Base-by-base conservation (phyloP, 257 asterid genomes). In the Solanum piurae region DNA sequence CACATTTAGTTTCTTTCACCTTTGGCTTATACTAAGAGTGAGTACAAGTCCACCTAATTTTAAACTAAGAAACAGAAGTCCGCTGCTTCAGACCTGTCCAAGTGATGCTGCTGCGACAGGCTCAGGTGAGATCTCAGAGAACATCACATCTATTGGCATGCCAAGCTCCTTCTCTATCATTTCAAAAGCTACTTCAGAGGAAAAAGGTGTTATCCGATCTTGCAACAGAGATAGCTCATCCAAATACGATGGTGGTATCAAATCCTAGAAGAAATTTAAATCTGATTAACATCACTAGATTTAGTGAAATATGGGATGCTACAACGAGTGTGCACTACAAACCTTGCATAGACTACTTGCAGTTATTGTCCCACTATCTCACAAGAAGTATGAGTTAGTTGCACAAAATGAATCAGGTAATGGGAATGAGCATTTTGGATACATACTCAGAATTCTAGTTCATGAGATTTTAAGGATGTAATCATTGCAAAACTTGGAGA, bases 31-130 rank as follows among this genome's bases (percentile, higher is more conserved):
- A 12, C 23, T 49, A 66, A 88, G 90, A 36, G 46, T 66, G 77
- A 82, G 55, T 27, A 46, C 11, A 18, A 49, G 29, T 82, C 25
- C 44, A 1, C 11, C 69, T 82, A 46, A 49, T 18, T 29, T 18
- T 27, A 79, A 77, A 46, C 21, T 38, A 86, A 77, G 84, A 76
- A 46, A 87, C 18, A 60, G 74, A 79, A 72, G 29, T 40, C 52
- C 42, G 77, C 64, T 52, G 62, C 82, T 66, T 49, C 80, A 82
- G 86, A 94, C 99, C 98, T 97, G 99, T 89, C 99, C 99, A 88
- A 97, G 97, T 83, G 99, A 97, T 86, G 99, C 99, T 64, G 99
- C 99, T 86, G 99, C 99, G 25, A 95, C 95, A 76, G 99, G 99
- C 92, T 92, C 98, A 16, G 98, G 97, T 87, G 99, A 94, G 86